A percentile compares a stretch with the other conserved stretches of the same genome.
Conservation (phyloP, 257 asterid species). For the Nicotiana sylvestris region DNA sequence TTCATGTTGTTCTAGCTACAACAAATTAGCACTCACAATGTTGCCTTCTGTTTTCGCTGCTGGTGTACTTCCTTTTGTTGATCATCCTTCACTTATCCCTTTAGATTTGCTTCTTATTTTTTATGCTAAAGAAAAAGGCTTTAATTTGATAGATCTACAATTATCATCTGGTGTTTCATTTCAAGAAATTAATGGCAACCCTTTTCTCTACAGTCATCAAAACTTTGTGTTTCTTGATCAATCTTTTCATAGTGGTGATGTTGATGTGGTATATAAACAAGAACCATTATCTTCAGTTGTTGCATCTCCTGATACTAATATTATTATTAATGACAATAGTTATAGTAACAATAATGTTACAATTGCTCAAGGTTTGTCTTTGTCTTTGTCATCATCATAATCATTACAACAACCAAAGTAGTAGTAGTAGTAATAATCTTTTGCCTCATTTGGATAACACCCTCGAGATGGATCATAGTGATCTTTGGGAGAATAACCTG, state of each 20-base stretch:
- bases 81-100: conserved; percentile 14
- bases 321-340: no score
- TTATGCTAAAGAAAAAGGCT: conserved; percentile 8
- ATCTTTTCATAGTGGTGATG: conserved; percentile 25
- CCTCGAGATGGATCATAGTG: background rate
- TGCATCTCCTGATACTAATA: background rate
- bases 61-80: conserved; percentile 26
- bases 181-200: conserved; percentile 34
- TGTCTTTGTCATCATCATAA: no score
- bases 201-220: conserved; percentile 36
- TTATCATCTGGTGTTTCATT: conserved; percentile 26
- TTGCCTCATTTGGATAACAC: background rate
- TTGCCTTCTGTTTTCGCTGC: background rate
- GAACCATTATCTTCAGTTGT: conserved; percentile 24
- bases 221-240: conserved; percentile 38
- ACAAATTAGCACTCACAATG: no score
- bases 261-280: conserved; percentile 26
- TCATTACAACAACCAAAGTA: no score
- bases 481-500: conserved; percentile 9
- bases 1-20: no score
- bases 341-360: no score
- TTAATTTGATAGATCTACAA: conserved; percentile 46
- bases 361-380: no score
- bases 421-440: no score
- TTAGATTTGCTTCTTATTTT: conserved; percentile 35